Base-by-base conservation (phyloP, 1,139 yeast genomes). In the Blastobotrys buckinghamii region DNA sequence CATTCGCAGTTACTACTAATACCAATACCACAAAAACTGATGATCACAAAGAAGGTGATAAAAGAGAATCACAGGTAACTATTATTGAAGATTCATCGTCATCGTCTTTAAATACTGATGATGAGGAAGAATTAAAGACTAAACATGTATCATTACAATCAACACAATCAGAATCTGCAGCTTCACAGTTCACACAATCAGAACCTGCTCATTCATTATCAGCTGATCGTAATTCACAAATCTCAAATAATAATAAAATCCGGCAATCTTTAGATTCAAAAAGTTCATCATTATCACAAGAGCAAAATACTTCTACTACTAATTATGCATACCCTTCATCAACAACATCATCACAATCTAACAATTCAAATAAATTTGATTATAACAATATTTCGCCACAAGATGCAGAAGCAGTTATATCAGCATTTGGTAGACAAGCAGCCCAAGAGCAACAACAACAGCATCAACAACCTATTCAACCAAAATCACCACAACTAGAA, bases 361-460 rank as follows among this genome's bases (percentile, higher is more conserved):
- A 26, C 10, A 26, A 34, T 34, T 34, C 38, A 34, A 34, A 34
- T 19, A 34, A 34, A 17, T 34, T 4, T 12, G 42, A 39, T 17
- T 22, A 39, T 24, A 15, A 20, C 16, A n/a, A 20, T 16, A 24
- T 39, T 2, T 24, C 20, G 7, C 19, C 30, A 2, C 17, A 20
- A 16, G 32, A 39, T 26, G 42, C 42, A 12, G 42, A 39, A 24
- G 42, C 35, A 24, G 44, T 45, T 13, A 45, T 45, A 22, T 37
- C 44, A 10, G 39, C 48, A 16, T 45, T 45, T 39, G 48, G 48
- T 10, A 32, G 27, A 40, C 29, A 40, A n/a, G 42, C 42, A n/a
- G 22, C 22, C 13, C 16, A 12, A 16, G 43, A 29, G n/a, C 15
- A 27, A 6, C 29, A 39, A 3, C 16, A 5, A 26, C 34, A 3